Conservation (phyloP, 179 eudicot genomes). For the Silene coronaria region DNA sequence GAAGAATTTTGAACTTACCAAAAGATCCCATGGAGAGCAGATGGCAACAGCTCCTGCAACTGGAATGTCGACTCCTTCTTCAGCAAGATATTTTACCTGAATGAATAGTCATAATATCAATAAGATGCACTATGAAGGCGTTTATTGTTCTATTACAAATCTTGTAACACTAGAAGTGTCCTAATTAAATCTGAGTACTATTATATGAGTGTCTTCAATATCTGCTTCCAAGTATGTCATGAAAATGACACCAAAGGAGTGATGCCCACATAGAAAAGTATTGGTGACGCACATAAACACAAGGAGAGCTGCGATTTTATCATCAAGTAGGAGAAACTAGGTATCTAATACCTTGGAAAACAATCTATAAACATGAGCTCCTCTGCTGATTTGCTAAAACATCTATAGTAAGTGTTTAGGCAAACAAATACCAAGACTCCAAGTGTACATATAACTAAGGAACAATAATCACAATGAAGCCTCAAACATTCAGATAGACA, state of each 20-base stretch:
- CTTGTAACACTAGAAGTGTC: neutral
- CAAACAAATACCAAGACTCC: neutral
- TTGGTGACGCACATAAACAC: neutral
- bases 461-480: slow-evolving; percentile 7
- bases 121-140: neutral
- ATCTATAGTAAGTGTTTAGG: neutral
- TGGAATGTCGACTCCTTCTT: slow-evolving; percentile 74
- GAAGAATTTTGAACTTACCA: slow-evolving; percentile 45
- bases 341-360: neutral
- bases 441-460: neutral
- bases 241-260: neutral
- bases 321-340: neutral
- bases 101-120: slow-evolving; percentile 4
- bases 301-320: neutral
- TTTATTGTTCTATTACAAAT: neutral
- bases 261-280: neutral
- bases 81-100: slow-evolving; percentile 92
- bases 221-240: slow-evolving; percentile 8
- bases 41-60: slow-evolving; percentile 86
- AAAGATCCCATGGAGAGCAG: slow-evolving; percentile 97
- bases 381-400: neutral
- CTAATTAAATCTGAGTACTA: neutral
- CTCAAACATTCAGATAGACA: slow-evolving; percentile 2
- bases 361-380: neutral
- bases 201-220: neutral